Percentiles rank a stretch among this genome's conserved stretches.
Conservation (phyloP, 305 asterid genomes). For the Vinca major region DNA sequence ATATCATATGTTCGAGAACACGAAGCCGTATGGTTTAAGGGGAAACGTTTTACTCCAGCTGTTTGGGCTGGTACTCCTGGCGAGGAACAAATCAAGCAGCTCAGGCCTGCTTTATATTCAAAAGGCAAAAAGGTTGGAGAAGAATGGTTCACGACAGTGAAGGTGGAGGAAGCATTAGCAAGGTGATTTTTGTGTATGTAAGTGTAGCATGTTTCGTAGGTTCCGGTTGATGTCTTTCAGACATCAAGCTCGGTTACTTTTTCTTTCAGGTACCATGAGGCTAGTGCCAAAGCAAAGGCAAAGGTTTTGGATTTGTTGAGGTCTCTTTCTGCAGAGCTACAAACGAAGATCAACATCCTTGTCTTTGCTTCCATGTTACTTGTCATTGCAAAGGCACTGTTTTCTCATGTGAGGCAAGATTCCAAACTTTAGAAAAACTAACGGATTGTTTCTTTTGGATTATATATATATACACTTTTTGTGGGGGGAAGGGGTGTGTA, state of each 20-base stretch:
- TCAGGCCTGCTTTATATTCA: slow-evolving; percentile 73
- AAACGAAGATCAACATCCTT: slow-evolving; percentile 68
- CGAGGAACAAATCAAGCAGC: slow-evolving; percentile 81
- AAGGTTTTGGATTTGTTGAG: slow-evolving; percentile 75
- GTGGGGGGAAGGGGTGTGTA: too few relatives aligned
- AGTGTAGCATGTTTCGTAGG: slow-evolving; percentile 10
- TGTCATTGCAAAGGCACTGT: slow-evolving; percentile 81
- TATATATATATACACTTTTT: too few relatives aligned
- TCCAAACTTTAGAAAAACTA: neutral
- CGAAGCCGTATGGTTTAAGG: slow-evolving; percentile 92
- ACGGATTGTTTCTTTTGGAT: neutral
- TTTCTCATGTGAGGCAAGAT: slow-evolving; percentile 75
- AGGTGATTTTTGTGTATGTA: slow-evolving; percentile 33
- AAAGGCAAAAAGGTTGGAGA: slow-evolving; percentile 95
- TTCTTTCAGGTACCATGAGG: slow-evolving; percentile 70
- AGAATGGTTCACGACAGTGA: slow-evolving; percentile 90
- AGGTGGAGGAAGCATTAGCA: slow-evolving; percentile 69
- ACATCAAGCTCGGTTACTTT: slow-evolving; percentile 2
- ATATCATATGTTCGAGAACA: slow-evolving; percentile 79
- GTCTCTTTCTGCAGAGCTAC: slow-evolving; percentile 72
- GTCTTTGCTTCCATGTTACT: slow-evolving; percentile 87
- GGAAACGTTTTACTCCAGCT: slow-evolving; percentile 71
- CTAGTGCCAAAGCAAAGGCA: slow-evolving; percentile 56
- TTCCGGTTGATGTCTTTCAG: slow-evolving; percentile 11
- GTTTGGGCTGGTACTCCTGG: slow-evolving; percentile 76